Base-by-base conservation (phyloP, 495 filamentous ascomycete species). In the Daldinia concentrica region DNA sequence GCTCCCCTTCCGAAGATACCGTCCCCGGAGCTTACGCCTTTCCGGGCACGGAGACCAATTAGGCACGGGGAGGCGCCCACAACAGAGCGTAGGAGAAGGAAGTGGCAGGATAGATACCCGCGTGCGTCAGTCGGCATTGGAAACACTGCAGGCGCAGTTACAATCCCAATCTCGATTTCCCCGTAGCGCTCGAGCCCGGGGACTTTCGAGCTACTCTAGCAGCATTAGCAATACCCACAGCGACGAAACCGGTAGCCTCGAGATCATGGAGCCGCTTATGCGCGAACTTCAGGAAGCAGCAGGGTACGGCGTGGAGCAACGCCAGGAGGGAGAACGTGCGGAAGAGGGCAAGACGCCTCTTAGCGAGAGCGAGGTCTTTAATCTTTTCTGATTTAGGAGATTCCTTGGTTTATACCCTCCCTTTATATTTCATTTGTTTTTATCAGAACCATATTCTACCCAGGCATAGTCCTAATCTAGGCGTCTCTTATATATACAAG, bases 251-350 rank as follows among this genome's bases (percentile, higher is more conserved):
- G 39, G 32, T 0, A 64, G 56, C 43, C 63, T 65, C 24, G 72
- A 64, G 52, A 62, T 58, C 54, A 58, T 71, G 43, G 71, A 74
- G 43, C 71, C 71, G 45, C 58, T 74, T 22, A 71, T 71, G 72
- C 66, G 58, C 26, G 72, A 74, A 15, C 36, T 74, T 14, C 72
- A 64, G 64, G 68, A 58, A 15, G 60, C 64, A 30, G 68, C 68
- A 2, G 9, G 66, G 56, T 59, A 57, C 19, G 57, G 8, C 1
- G 57, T 27, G 6, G 54, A 36, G n/a, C 29, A 17, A 6, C 27
- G 30, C 2, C 48, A 8, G 30, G 27, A 14, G 22, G 37, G 24
- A 26, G 39, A 36, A 11, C n/a, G 17, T 27, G 36, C 3, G 7
- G 51, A 50, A 22, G 62, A 56, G 26, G 45, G 14, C 15, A 39